Base-by-base conservation (phyloP, 2,329 filamentous ascomycete genomes). In the Chaetomium sp. region DNA sequence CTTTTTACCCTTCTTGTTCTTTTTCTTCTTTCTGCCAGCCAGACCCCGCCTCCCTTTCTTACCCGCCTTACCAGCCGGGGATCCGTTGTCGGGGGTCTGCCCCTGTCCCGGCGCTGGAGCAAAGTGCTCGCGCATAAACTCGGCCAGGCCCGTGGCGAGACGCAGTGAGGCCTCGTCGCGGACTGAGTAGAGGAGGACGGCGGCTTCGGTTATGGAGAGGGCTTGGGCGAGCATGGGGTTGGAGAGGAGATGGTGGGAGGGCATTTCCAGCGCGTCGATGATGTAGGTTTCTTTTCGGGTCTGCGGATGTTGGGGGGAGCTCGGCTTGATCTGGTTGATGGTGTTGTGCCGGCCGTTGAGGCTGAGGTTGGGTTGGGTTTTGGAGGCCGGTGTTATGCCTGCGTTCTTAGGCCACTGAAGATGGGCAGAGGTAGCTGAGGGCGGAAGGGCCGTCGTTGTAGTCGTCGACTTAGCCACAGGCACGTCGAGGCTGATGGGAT, bases 121-220 rank as follows among this genome's bases (percentile, higher is more conserved):
- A 34, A 64, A 56, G 12, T 59, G 41, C 12, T 64, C 58, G 11
- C 52, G 55, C 11, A 70, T 59, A 36, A 66, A 65, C 37, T 67
- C 62, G 45, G 62, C 64, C 1, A 70, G 53, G 10, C 59, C 57
- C n/a, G 51, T 47, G 9, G 65, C 65, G 12, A 67, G 62, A 3
- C 52, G 58, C 10, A 71, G 64, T 0, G 69, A 69, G 11, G 60
- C 52, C 5, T 57, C 45, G 42, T 68, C 64, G 43, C 59, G 55
- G n/a, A 68, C 64, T 54, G 67, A 66, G 61, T 71, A 72, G n/a
- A 72, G 61, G 1, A 72, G 58, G 1, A 74, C 60, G 2, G 70
- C 71, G 4, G 70, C 72, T 42, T 75, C 72, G n/a, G 73, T 74
- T 45, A 73, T 70, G 52, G 64, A 62, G 19, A 73, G 62, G 1